Base-by-base conservation (phyloP, 2,329 filamentous ascomycete species). In the Raffaelea deltoideospora region DNA sequence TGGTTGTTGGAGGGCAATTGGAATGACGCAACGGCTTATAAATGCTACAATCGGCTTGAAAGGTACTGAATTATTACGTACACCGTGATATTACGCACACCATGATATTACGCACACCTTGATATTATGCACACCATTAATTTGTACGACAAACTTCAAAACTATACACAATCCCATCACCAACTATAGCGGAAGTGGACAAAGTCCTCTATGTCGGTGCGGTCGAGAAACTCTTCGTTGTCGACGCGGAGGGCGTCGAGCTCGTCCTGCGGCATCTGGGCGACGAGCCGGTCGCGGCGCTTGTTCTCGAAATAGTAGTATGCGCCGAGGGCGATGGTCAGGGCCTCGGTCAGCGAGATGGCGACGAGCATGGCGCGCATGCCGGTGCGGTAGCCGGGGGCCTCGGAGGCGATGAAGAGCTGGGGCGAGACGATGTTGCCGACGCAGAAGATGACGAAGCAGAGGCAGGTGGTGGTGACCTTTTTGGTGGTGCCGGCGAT, bases 331-430 rank as follows among this genome's bases (percentile, higher is more conserved):
- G n/a, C 10, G 6, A 27, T 7, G 26, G 26, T 27, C 8, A 27
- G 26, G 8, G 13, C 8, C 26, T 27, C 8, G 26, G 26, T 27
- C 26, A 27, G 26, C 6, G 26, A 7, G 26, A 27, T 27, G 26
- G 26, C 26, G 26, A 27, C 26, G 10, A 27, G 26, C 26, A 27
- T 27, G 26, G 26, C 26, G 26, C 26, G 26, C 26, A 27, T 27
- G n/a, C n/a, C n/a, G n/a, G n/a, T n/a, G n/a, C n/a, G n/a, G n/a
- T 79, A 82, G 2, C 62, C 55, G 0, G 76, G 76, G 0, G 63
- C 60, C 47, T 80, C 70, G 31, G 52, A 54, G n/a, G 59, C 54
- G 14, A 69, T 55, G 55, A 76, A 77, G 3, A 75, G 61, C 55
- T 76, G 71, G 3, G 71, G 68, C 3, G 65, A 64, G 20, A 48